Percentiles rank a stretch among this genome's conserved stretches.
phyloP scores from a whole-genome alignment of 2,329 filamentous ascomycete genomes.

The Sarocladium kiliense region DNA sequence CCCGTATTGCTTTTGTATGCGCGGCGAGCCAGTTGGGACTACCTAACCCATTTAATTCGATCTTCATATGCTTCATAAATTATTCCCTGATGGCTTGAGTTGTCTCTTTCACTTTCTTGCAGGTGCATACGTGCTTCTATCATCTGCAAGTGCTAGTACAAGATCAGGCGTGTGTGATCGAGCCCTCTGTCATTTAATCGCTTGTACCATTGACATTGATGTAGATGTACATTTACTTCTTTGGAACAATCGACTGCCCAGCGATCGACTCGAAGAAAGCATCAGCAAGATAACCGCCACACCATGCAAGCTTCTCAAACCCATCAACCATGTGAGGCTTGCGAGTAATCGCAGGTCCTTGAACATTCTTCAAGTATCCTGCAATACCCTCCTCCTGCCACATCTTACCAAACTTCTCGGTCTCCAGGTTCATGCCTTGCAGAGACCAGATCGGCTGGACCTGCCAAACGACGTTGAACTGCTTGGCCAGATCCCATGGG shows the following conservation, averaged over 20 bases:
- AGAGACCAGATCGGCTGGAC: conserved; percentile 34
- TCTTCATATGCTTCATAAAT: no score
- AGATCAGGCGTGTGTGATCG: no score
- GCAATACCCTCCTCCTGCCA: conserved; percentile 30
- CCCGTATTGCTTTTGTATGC: neutral
- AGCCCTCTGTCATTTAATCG: no score
- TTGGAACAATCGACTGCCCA: conserved; percentile 17
- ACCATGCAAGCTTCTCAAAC: conserved; percentile 29
- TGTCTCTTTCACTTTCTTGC: no score
- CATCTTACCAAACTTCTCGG: conserved; percentile 26
- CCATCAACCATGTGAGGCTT: conserved; percentile 24
- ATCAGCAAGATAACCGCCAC: conserved; percentile 29
- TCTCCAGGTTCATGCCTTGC: conserved; percentile 27
- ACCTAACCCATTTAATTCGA: no score
- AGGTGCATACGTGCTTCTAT: no score
- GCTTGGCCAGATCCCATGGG: conserved; percentile 25
- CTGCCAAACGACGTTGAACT: conserved; percentile 33
- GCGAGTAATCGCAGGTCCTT: conserved; percentile 20
- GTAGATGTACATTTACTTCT: neutral
- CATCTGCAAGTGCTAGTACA: no score
- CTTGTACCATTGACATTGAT: no score
- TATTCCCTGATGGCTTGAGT: no score
- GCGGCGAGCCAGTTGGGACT: neutral
- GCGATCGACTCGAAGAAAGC: conserved; percentile 28
- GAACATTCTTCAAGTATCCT: conserved; percentile 22